Evolutionary conservation across 2,329 filamentous ascomycete genomes (phyloP).

Genomic region (Neonectria magnoliae): DNA sequence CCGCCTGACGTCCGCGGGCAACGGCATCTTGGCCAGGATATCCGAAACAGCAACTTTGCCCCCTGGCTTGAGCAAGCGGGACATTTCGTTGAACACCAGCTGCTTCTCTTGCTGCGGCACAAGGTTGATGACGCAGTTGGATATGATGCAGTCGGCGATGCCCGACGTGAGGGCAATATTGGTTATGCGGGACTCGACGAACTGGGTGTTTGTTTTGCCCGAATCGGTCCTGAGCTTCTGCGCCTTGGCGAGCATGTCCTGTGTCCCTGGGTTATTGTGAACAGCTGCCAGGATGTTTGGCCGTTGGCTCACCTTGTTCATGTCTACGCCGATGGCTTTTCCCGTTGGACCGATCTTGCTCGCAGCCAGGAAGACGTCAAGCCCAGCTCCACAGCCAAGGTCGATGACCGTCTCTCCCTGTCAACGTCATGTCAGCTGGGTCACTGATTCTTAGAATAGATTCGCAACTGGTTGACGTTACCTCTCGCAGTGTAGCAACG

Average conservation of each 20-base stretch:
- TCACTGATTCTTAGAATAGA: not conserved
- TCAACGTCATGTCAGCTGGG: not conserved
- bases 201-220: slow-evolving; percentile 56
- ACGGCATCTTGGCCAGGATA: slow-evolving; percentile 62
- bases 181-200: slow-evolving; percentile 63
- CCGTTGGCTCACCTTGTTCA: slow-evolving; percentile 59
- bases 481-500: slow-evolving; percentile 57
- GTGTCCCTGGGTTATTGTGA: not conserved
- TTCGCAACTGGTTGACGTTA: slow-evolving; percentile 30
- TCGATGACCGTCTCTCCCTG: slow-evolving; percentile 68
- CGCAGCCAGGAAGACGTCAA: slow-evolving; percentile 66
- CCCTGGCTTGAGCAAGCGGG: slow-evolving; percentile 64
- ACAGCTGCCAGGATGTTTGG: not conserved
- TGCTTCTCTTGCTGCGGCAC: slow-evolving; percentile 63
- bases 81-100: slow-evolving; percentile 66
- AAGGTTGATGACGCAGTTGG: slow-evolving; percentile 72
- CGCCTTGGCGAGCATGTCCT: slow-evolving; percentile 66
- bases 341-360: slow-evolving; percentile 59
- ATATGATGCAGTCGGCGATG: slow-evolving; percentile 63
- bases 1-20: slow-evolving; percentile 57
- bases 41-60: slow-evolving; percentile 69
- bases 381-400: slow-evolving; percentile 66
- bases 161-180: slow-evolving; percentile 7
- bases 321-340: slow-evolving; percentile 66
- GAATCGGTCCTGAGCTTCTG: slow-evolving; percentile 54